Conservation (phyloP, 352 stramenopile species). For the Phytophthora constricta region DNA sequence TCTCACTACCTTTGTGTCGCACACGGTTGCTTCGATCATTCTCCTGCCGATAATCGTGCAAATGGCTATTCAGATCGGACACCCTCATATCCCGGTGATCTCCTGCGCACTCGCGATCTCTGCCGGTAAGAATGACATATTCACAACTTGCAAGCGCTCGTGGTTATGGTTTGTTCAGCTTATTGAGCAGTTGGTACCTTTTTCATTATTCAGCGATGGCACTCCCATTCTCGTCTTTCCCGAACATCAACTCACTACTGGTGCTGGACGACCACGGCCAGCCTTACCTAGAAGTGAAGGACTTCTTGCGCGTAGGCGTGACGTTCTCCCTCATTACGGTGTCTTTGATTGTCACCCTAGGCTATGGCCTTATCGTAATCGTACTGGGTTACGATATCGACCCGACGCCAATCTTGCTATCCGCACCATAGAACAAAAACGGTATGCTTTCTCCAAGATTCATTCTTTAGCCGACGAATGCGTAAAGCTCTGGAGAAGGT, state of each 20-base stretch:
- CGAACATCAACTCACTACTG: slow-evolving; percentile 93
- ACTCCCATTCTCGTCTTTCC: slow-evolving; percentile 92
- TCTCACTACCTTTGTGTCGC: slow-evolving; percentile 93
- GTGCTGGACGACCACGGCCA: slow-evolving; percentile 91
- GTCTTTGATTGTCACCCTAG: slow-evolving; percentile 85
- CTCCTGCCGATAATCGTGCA: slow-evolving; percentile 93
- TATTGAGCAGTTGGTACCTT: slow-evolving; percentile 3
- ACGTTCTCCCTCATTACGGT: slow-evolving; percentile 88
- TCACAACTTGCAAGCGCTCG: no score
- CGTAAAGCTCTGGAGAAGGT: background rate
- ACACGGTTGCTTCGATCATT: slow-evolving; percentile 93
- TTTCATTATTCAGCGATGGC: slow-evolving; percentile 75
- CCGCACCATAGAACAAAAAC: background rate
- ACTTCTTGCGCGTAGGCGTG: slow-evolving; percentile 88
- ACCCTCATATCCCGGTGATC: slow-evolving; percentile 88
- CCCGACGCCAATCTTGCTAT: slow-evolving; percentile 43
- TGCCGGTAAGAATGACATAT: slow-evolving; percentile 60
- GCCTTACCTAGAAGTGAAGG: slow-evolving; percentile 86
- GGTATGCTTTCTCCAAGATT: background rate
- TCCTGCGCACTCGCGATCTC: slow-evolving; percentile 88
- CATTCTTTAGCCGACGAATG: no score
- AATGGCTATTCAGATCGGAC: slow-evolving; percentile 87
- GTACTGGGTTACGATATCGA: slow-evolving; percentile 84
- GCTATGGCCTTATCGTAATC: slow-evolving; percentile 82
- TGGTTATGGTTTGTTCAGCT: no score